A percentile compares a stretch with the other conserved stretches of the same genome.
These are phyloP conservation scores for Mycosarcoma mackinlayi DNA, from an alignment of 1,284 basidiomycete species.

Conservation along the genomic window DNA sequence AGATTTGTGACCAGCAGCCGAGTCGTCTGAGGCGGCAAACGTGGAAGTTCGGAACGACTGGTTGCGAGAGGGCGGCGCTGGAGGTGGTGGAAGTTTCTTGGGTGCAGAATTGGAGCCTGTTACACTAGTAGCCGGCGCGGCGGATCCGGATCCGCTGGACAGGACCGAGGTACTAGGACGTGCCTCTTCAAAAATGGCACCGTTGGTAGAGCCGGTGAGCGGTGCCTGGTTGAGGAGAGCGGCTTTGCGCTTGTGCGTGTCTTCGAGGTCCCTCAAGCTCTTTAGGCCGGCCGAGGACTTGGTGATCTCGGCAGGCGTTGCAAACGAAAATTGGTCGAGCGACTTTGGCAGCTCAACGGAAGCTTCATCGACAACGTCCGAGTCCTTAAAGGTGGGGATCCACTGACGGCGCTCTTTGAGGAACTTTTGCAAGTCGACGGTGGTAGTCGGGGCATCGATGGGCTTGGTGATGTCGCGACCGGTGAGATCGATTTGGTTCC, in stretches of 20 bases:
- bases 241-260: conserved; percentile 54
- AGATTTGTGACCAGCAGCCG: conserved; percentile 9
- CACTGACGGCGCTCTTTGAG: conserved; percentile 59
- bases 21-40: conserved; percentile 26
- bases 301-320: conserved; percentile 12
- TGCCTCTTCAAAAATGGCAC: conserved; percentile 48
- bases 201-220: conserved; percentile 22
- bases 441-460: conserved; percentile 20
- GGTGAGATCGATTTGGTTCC: conserved; percentile 56
- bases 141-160: not conserved
- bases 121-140: not conserved
- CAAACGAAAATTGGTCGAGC: conserved; percentile 42
- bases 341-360: conserved; percentile 20
- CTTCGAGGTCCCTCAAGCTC: conserved; percentile 55
- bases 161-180: conserved; percentile 14
- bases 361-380: conserved; percentile 26
- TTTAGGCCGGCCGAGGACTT: conserved; percentile 40
- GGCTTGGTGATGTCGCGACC: conserved; percentile 28
- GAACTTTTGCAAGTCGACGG: conserved; percentile 54
- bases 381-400: conserved; percentile 52
- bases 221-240: conserved; percentile 32
- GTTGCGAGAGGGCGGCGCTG: conserved; percentile 37
- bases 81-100: conserved; percentile 23
- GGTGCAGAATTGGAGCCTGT: conserved; percentile 2
- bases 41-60: conserved; percentile 46